Base-by-base conservation (phyloP, 75 land plant species). In the Ceratopteris richardii region DNA sequence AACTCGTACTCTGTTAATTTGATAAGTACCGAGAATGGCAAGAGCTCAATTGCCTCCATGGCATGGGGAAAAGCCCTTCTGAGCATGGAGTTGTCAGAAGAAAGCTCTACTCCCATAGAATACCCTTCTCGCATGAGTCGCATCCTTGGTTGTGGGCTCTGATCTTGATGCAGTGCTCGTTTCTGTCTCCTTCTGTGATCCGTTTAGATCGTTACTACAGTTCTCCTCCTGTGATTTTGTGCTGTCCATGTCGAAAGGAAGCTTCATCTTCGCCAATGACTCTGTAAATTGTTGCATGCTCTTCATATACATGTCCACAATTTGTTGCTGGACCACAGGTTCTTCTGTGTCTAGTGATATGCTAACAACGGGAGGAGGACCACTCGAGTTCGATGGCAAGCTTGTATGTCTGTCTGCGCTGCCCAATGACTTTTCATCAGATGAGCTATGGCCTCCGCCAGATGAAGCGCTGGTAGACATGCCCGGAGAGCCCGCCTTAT, bases 271-370 rank as follows among this genome's bases (percentile, higher is more conserved):
- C 19, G 80, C 77, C 70, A 86, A 43, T 2, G 90, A 82, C 56
- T 86, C 90, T 0, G 86, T 79, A 46, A 86, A 86, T 36, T 86
- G 90, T 12, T 86, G 90, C 90, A 86, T 86, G 59, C 90, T 86
- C 56, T 66, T 79, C 86, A 79, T 82, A 63, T 86, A 86, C 90
- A 86, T 80, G 60, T 82, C 83, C 23, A 86, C 83, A 40, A 86
- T 86, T 31, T 86, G 82, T 25, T 86, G 69, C 17, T 46, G 48
- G 77, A 82, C 77, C 47, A 73, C 79, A 16, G 58, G 64, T 56
- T 71, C 72, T 42, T 86, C 86, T 11, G 70, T 69, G 26, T 82
- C 86, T 16, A 74, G 19, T 9, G 65, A 72, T 24, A 75, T 54
- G 36, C 63, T 69, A 14, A 63, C 68, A n/a, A 80, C n/a, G 18